Evolutionary conservation across 768 basidiomycete genomes (phyloP).

Genomic region (Xanthoconium stramineum): DNA sequence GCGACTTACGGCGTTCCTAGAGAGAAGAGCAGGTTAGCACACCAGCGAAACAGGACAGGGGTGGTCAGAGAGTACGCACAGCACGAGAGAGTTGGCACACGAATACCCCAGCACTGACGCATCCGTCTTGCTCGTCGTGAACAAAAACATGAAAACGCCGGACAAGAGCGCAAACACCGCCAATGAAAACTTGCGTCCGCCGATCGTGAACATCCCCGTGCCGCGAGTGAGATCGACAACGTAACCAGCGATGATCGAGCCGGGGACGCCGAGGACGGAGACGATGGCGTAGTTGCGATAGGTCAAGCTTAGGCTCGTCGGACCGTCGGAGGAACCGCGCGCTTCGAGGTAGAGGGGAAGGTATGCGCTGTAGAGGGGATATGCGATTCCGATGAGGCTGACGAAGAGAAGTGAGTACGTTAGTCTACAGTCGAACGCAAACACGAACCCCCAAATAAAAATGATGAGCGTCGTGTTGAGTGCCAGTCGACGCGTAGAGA

Average conservation of each 20-base stretch:
- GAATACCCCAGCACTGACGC: slow-evolving; percentile 44
- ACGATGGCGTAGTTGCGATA: slow-evolving; percentile 52
- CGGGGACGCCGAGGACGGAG: slow-evolving; percentile 45
- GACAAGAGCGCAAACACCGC: slow-evolving; percentile 43
- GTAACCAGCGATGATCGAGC: slow-evolving; percentile 44
- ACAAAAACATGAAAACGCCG: slow-evolving; percentile 47
- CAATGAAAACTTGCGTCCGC: slow-evolving; percentile 48
- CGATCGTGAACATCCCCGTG: slow-evolving; percentile 32
- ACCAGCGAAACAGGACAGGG: no score
- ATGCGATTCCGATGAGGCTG: slow-evolving; percentile 50
- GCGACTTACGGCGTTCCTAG: slow-evolving; percentile 35
- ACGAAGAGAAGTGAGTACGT: not conserved
- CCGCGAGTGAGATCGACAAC: slow-evolving; percentile 44
- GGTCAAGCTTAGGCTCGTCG: slow-evolving; percentile 28
- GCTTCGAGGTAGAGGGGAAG: slow-evolving; percentile 46
- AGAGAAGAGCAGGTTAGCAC: not conserved
- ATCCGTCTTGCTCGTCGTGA: slow-evolving; percentile 44
- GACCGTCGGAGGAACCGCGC: slow-evolving; percentile 26
- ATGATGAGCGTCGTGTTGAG: slow-evolving; percentile 48
- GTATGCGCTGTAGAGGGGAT: slow-evolving; percentile 52
- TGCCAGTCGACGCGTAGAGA: slow-evolving; percentile 41
- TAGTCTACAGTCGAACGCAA: not conserved
- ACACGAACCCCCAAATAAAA: slow-evolving; percentile 47
- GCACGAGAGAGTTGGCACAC: slow-evolving; percentile 41
- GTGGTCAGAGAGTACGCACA: slow-evolving; percentile 28